Evolutionary conservation across 805 yeast species (phyloP).

Genomic region (Lipomyces starkeyi): DNA sequence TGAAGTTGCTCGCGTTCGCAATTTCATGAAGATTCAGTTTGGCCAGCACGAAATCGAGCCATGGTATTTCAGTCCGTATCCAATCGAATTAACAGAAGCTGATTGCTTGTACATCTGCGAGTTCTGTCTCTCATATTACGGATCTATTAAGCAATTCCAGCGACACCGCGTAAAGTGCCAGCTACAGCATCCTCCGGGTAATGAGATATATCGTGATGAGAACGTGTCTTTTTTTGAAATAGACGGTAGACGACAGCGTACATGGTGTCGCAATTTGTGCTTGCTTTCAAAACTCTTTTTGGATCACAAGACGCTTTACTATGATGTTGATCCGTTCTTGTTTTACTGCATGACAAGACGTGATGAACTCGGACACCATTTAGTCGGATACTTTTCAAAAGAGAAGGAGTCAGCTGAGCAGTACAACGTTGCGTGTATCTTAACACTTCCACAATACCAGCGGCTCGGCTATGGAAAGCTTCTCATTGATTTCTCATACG

Average conservation of each 20-base stretch:
- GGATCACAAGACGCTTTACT: slow-evolving; percentile 95
- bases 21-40: slow-evolving; percentile 74
- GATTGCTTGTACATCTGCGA: slow-evolving; percentile 91
- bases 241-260: slow-evolving; percentile 93
- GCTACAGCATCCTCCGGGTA: slow-evolving; percentile 96
- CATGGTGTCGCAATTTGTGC: slow-evolving; percentile 97
- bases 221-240: slow-evolving; percentile 94
- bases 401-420: slow-evolving; percentile 96
- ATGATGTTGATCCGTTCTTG: slow-evolving; percentile 96
- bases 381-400: slow-evolving; percentile 95
- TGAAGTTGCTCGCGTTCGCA: slow-evolving; percentile 90
- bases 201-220: slow-evolving; percentile 93
- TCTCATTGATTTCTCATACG: slow-evolving; percentile 91
- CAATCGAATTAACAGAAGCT: slow-evolving; percentile 90
- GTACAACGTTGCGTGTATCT: slow-evolving; percentile 95
- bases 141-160: slow-evolving; percentile 88
- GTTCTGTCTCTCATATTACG: slow-evolving; percentile 85
- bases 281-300: slow-evolving; percentile 85
- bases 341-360: slow-evolving; percentile 94
- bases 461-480: slow-evolving; percentile 92
- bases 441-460: slow-evolving; percentile 95
- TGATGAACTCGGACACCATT: slow-evolving; percentile 90
- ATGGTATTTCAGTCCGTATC: slow-evolving; percentile 98
- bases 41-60: slow-evolving; percentile 96
- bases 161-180: slow-evolving; percentile 87